phyloP scores from a whole-genome alignment of 2,329 filamentous ascomycete genomes.

The Hymenoscyphus infarciens region DNA sequence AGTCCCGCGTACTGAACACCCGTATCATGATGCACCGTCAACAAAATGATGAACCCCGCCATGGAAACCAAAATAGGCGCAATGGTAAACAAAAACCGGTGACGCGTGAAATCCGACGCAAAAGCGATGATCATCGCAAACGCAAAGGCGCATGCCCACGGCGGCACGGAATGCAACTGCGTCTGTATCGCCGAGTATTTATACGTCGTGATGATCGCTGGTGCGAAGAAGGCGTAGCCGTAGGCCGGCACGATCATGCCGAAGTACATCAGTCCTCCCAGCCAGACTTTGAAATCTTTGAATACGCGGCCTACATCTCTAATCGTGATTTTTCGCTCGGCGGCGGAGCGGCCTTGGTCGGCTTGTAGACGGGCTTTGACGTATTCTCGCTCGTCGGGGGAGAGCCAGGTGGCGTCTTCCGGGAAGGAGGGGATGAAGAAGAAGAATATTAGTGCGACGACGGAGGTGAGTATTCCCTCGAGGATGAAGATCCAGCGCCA shows the following conservation, averaged over 20 bases:
- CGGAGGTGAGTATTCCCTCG: conserved; percentile 62
- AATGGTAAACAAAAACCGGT: conserved; percentile 73
- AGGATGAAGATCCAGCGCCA: conserved; percentile 86
- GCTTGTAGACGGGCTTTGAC: conserved; percentile 62
- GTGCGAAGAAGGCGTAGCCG: conserved; percentile 73
- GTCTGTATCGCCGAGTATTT: conserved; percentile 54
- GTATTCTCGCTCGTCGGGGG: conserved; percentile 63
- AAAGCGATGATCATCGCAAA: conserved; percentile 74
- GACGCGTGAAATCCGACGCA: conserved; percentile 65
- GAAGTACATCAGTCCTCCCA: conserved; percentile 79
- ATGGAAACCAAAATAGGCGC: conserved; percentile 66
- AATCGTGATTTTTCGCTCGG: conserved; percentile 57
- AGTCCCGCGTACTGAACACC: conserved; percentile 72
- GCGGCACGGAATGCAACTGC: conserved; percentile 49
- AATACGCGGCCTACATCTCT: conserved; percentile 60
- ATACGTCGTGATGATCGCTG: conserved; percentile 66
- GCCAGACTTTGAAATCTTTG: conserved; percentile 69
- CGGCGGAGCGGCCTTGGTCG: conserved; percentile 66
- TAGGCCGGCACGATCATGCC: conserved; percentile 75
- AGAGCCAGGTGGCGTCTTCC: conserved; percentile 70
- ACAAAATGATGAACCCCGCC: conserved; percentile 70
- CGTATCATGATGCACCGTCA: conserved; percentile 65
- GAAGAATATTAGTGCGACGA: conserved; percentile 59
- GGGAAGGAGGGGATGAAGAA: conserved; percentile 73
- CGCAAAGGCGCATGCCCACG: conserved; percentile 70